Evolutionary conservation across 148 eudicot genomes (phyloP).

Genomic region (Heliamphora exappendiculata): DNA sequence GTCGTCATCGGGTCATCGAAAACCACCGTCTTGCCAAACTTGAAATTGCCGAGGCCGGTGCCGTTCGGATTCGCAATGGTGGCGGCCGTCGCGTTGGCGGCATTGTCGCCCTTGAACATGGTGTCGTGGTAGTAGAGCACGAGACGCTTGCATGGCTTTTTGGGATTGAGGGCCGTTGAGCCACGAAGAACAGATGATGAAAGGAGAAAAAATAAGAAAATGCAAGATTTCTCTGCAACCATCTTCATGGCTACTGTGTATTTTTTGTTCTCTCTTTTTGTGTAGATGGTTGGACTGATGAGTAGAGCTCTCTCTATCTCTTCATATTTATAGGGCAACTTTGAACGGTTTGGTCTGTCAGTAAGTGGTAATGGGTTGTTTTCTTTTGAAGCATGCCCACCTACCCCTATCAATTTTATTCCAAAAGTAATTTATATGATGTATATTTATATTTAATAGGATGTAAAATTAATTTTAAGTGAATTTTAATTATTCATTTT

Average conservation of each 20-base stretch:
- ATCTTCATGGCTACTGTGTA: not conserved
- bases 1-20: conserved; percentile 32
- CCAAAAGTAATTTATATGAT: too few relatives aligned
- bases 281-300: not conserved
- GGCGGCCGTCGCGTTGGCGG: conserved; percentile 23
- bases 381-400: not conserved
- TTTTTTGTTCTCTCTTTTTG: too few relatives aligned
- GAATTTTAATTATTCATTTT: too few relatives aligned
- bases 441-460: too few relatives aligned
- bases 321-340: conserved; percentile 1
- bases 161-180: not conserved
- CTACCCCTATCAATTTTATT: not conserved
- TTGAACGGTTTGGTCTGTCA: not conserved
- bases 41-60: conserved; percentile 3
- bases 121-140: conserved; percentile 29
- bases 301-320: not conserved
- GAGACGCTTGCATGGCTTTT: conserved; percentile 24
- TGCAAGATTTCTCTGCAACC: not conserved
- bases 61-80: conserved; percentile 1
- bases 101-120: conserved; percentile 20
- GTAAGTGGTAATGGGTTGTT: not conserved
- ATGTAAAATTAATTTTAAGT: too few relatives aligned
- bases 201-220: not conserved
- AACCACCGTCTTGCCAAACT: conserved; percentile 26
- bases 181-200: not conserved